Base-by-base conservation (phyloP, 2,329 filamentous ascomycete genomes). In the Myriosclerotinia duriaeana region DNA sequence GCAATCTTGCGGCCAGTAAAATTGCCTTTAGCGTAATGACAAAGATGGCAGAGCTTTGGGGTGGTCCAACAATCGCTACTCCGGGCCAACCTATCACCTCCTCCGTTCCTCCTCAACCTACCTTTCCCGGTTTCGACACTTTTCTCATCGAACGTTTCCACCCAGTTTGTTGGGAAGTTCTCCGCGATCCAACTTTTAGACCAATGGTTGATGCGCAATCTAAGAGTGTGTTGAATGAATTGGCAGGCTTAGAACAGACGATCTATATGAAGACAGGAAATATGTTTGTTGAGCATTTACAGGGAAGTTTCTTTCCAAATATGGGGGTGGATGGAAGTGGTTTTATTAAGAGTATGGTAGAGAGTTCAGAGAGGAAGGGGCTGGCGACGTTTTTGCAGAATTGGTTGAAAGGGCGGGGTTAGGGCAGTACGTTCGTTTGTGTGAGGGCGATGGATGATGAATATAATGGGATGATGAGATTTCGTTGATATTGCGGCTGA, bases 141-240 rank as follows among this genome's bases (percentile, higher is more conserved):
- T 98, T 97, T 79, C 90, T 97, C 78, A 90, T 98, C 67, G 87
- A 91, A 53, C 87, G 90, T 30, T 97, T 99, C 80, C 94, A 96
- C 67, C 86, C 91, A 0, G 84, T 96, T 9, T 93, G 91, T 77
- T 99, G 95, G 95, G 90, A 91, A 52, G 88, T 98, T 8, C 87
- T 96, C 46, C 87, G 87, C 50, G 90, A 93, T 54, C 83, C 89
- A 7, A 84, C 84, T 26, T 97, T 98, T 83, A 90, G 90, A 70
- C 87, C 92, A 1, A 88, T 88, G 70, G 79, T 81, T 65, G 95
- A 99, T 76, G 93, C 93, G 1, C 93, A 97, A 79, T 91, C 91
- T 44, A 91, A 90, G 76, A 90, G 93, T 77, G 91, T 97, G 1
- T 84, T 99, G 50, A 88, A 87, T 65, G 95, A 99, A 80, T 92